Evolutionary conservation across 164 flowering plant species (phyloP), one percentile per base, ranked within the genome.

Genomic region (Stephania cephalantha): DNA sequence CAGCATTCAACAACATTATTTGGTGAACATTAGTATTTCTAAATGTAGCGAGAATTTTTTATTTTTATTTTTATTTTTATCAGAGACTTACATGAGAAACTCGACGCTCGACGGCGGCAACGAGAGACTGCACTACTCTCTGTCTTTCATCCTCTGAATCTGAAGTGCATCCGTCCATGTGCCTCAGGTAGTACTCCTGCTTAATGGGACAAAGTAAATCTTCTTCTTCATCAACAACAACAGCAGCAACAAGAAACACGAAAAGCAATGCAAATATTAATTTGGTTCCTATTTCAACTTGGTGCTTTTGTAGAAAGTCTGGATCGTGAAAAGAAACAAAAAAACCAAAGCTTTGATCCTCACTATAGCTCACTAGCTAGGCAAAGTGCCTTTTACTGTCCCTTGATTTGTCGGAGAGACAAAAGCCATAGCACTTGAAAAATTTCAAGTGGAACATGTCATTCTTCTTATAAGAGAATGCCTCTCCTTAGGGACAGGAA

Each of bases 111-210:
- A 89, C 84, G 1, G 98, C 97, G 9, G 99, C 97, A 48, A 85
- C 82, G 74, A 95, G 79, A 84, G 91, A 88, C 72, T 83, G 81
- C 5, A 77, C 79, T 5, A 95, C 87, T 70, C 79, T 85, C 2
- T 53, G 84, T 78, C 82, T 87, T 77, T 92, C 94, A 7, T 70
- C 66, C 68, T 88, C 94, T 0, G 87, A 71, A 48, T 84, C 85
- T 83, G 90, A 69, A 22, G 86, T 86, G 82, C 88, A 83, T 0
- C 98, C 99, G 72, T 89, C 88, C 76, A 79, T 85, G 65, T 86
- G 93, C 71, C 92, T 81, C 63, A 95, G 80, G 68, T 82, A 95
- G 74, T 93, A 95, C 81, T 95, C 99, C 99, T 95, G 87, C 11
- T 72, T 63, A 13, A 22, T 61, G 15, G 35, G 22, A 58, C 7